phyloP scores from a whole-genome alignment of 2,329 filamentous ascomycete species.

The Colletotrichum orchidophilum region DNA sequence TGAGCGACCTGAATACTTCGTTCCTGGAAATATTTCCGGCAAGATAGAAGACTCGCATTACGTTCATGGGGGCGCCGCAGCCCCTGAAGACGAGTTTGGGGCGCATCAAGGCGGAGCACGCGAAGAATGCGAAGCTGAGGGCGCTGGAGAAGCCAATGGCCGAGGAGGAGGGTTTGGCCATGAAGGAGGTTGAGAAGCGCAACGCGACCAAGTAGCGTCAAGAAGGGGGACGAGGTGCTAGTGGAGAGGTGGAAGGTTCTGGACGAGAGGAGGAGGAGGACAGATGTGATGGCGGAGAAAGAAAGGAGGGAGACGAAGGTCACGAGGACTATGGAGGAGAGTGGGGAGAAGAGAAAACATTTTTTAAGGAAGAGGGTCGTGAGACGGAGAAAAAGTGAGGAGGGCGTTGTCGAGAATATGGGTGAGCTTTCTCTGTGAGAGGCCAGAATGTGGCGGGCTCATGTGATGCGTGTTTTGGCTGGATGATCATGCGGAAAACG shows the following conservation, averaged over 20 bases:
- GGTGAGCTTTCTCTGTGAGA: background rate
- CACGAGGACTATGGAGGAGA: background rate
- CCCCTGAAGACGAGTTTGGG: slow-evolving; percentile 9
- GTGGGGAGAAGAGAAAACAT: background rate
- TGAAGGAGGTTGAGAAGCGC: background rate
- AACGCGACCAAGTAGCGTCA: background rate
- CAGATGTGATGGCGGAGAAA: background rate
- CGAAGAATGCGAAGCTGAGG: background rate
- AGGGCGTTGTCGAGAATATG: background rate
- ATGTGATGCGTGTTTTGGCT: background rate
- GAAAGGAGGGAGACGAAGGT: background rate
- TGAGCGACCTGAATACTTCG: background rate
- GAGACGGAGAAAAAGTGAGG: background rate
- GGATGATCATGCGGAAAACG: background rate
- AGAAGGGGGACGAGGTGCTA: background rate
- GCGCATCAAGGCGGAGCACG: background rate
- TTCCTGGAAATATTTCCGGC: slow-evolving; percentile 11
- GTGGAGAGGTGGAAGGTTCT: background rate
- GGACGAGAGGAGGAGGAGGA: background rate
- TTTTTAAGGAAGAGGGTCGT: background rate
- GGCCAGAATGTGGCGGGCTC: background rate
- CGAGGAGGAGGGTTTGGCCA: slow-evolving; percentile 9
- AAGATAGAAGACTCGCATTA: slow-evolving; percentile 1
- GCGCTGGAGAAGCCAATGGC: background rate
- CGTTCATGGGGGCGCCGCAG: slow-evolving; percentile 21